Percentiles rank a stretch among this genome's conserved stretches.
Evolutionary conservation across 768 basidiomycete genomes (phyloP).

Genomic region (Sarcodon aspratus): DNA sequence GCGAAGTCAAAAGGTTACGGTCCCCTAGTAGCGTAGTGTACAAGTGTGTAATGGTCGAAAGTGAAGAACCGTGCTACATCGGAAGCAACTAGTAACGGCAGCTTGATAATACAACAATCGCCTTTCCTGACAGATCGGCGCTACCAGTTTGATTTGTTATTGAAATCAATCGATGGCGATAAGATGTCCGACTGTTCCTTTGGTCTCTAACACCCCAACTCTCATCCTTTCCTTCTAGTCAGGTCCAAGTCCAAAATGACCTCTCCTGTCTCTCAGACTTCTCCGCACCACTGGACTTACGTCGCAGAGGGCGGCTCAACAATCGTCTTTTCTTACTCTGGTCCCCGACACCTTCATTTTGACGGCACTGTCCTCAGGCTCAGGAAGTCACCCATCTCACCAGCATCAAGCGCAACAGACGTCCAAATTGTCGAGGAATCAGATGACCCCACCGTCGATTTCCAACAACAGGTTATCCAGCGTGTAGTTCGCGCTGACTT

Average conservation of each 20-base stretch:
- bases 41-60: no score
- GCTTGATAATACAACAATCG: no score
- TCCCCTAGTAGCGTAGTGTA: no score
- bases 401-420: neutral
- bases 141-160: no score
- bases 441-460: slow-evolving; percentile 34
- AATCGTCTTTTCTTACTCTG: slow-evolving; percentile 76
- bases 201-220: no score
- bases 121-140: no score
- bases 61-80: no score
- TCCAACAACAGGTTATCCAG: slow-evolving; percentile 53
- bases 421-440: slow-evolving; percentile 23
- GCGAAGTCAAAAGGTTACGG: no score
- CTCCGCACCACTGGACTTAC: slow-evolving; percentile 64
- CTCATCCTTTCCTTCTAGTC: no score
- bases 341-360: slow-evolving; percentile 38
- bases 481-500: slow-evolving; percentile 48
- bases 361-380: slow-evolving; percentile 65
- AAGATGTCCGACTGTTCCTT: no score
- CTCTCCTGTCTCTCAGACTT: slow-evolving; percentile 14
- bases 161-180: no score
- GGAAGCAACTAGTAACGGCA: no score
- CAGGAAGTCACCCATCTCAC: slow-evolving; percentile 36
- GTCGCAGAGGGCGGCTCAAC: slow-evolving; percentile 90
- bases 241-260: neutral